phyloP scores from a whole-genome alignment of 805 yeast genomes.

The Wickerhamiella sorbophila region DNA sequence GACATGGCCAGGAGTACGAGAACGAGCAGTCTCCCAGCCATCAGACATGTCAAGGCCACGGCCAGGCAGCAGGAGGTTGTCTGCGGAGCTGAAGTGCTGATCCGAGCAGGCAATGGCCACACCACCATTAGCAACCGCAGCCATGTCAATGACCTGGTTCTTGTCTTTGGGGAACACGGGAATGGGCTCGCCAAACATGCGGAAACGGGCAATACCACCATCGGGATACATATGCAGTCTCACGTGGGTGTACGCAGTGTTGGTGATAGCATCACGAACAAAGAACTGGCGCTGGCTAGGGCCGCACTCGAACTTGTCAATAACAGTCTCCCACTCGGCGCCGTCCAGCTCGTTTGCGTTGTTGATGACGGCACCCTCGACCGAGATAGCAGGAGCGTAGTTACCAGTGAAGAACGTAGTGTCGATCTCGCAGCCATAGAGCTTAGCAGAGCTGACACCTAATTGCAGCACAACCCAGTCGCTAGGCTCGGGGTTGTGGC shows the following conservation, averaged over 20 bases:
- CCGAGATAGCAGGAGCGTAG: slow-evolving; percentile 82
- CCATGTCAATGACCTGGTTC: slow-evolving; percentile 47
- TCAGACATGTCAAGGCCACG: slow-evolving; percentile 94
- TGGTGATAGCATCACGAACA: slow-evolving; percentile 43
- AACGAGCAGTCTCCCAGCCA: slow-evolving; percentile 95
- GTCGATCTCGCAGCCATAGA: slow-evolving; percentile 79
- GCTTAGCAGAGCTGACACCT: slow-evolving; percentile 70
- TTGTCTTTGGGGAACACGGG: slow-evolving; percentile 47
- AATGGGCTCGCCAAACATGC: slow-evolving; percentile 70
- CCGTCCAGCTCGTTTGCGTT: slow-evolving; percentile 26
- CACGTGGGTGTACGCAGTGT: slow-evolving; percentile 55
- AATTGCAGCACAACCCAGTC: slow-evolving; percentile 78
- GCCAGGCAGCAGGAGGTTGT: slow-evolving; percentile 80
- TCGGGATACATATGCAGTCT: slow-evolving; percentile 91
- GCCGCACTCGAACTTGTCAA: slow-evolving; percentile 67
- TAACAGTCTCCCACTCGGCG: slow-evolving; percentile 54
- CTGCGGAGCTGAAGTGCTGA: slow-evolving; percentile 90
- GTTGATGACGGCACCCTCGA: slow-evolving; percentile 41
- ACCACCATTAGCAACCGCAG: slow-evolving; percentile 77
- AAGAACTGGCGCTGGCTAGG: slow-evolving; percentile 82
- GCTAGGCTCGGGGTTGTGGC: slow-evolving; percentile 73
- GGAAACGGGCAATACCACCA: slow-evolving; percentile 93
- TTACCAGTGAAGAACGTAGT: slow-evolving; percentile 92
- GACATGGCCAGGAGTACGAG: slow-evolving; percentile 66
- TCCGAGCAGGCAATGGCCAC: slow-evolving; percentile 72